phyloP scores from a whole-genome alignment of 345 rosid species.

The Eucalyptus pauciflora region DNA sequence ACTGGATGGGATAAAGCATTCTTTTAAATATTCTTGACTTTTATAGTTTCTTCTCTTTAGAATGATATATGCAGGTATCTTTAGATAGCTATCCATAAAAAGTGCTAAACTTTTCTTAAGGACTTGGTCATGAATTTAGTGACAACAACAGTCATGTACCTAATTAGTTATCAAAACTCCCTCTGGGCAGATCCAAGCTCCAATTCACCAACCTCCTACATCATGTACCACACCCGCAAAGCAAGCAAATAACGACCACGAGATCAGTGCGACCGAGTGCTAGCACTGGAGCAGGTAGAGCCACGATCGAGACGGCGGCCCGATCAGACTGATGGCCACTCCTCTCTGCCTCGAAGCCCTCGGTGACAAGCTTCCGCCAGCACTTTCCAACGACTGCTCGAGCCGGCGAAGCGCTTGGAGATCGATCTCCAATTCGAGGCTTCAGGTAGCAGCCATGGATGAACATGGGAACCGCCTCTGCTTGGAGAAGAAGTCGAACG shows the following conservation, averaged over 20 bases:
- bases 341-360: neutral
- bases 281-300: neutral
- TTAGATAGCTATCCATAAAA: neutral
- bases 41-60: neutral
- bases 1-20: too few species aligned
- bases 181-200: constrained; percentile 15
- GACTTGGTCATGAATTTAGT: neutral
- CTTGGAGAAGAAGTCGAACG: constrained; percentile 7
- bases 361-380: neutral
- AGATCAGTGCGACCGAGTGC: neutral
- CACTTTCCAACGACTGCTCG: neutral
- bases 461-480: constrained; percentile 9
- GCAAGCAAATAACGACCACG: neutral
- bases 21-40: too few species aligned
- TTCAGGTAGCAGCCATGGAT: constrained; percentile 4
- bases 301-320: neutral
- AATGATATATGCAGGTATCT: too few species aligned
- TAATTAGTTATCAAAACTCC: neutral
- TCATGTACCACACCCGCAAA: constrained; percentile 27
- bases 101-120: neutral
- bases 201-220: neutral
- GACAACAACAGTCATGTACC: neutral
- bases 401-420: neutral
- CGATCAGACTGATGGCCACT: neutral
- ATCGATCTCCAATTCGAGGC: neutral